Percentiles rank a stretch among this genome's conserved stretches.
These are phyloP conservation scores for Naganishia cerealis DNA, from an alignment of 1,284 basidiomycete species.

Conservation along the genomic window DNA sequence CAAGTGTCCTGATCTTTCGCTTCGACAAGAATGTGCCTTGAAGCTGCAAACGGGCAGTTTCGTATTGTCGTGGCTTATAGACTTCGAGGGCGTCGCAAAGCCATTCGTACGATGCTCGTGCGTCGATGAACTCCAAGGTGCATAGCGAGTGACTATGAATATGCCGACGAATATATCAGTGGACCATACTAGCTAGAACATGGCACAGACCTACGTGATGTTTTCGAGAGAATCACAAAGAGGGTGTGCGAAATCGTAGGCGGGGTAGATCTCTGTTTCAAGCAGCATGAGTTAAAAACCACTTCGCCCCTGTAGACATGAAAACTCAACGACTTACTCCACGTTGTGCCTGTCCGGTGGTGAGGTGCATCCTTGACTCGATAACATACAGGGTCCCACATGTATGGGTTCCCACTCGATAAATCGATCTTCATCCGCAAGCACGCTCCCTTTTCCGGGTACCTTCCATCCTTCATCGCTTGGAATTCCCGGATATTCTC, in stretches of 20 bases:
- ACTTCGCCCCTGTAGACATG: background rate
- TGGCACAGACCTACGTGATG: slow-evolving; percentile 73
- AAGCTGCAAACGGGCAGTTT: slow-evolving; percentile 89
- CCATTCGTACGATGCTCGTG: slow-evolving; percentile 98
- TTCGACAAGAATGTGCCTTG: slow-evolving; percentile 97
- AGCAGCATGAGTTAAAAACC: background rate
- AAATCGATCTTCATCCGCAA: slow-evolving; percentile 98
- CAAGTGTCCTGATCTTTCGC: slow-evolving; percentile 88
- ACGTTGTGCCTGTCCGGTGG: slow-evolving; percentile 88
- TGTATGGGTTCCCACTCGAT: slow-evolving; percentile 90
- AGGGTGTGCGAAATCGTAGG: slow-evolving; percentile 99
- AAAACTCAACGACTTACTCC: slow-evolving; percentile 61
- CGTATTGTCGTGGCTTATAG: slow-evolving; percentile 97
- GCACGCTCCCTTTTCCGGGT: slow-evolving; percentile 84
- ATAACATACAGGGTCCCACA: slow-evolving; percentile 99
- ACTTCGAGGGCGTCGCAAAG: slow-evolving; percentile 93
- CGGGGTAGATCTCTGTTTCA: slow-evolving; percentile 62
- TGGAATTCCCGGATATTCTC: slow-evolving; percentile 88
- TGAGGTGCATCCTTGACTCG: slow-evolving; percentile 87
- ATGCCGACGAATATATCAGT: background rate
- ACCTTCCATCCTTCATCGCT: slow-evolving; percentile 88
- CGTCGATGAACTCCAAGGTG: slow-evolving; percentile 94
- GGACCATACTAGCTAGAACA: background rate
- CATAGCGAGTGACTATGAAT: slow-evolving; percentile 84
- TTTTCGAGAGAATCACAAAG: slow-evolving; percentile 98